phyloP scores from a whole-genome alignment of 805 yeast species.

The Spathaspora passalidarum region DNA sequence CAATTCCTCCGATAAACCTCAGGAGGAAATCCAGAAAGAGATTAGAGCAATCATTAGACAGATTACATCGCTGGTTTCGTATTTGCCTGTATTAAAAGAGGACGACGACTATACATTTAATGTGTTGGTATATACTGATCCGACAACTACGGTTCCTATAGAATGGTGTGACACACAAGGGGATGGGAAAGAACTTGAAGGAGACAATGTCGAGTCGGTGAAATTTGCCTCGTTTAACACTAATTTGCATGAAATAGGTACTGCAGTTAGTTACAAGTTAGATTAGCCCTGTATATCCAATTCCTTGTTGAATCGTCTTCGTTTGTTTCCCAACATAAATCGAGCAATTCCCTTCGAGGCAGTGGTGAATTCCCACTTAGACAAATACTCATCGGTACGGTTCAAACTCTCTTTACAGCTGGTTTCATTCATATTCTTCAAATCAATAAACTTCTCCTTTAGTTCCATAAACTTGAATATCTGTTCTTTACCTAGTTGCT shows the following conservation, averaged over 20 bases:
- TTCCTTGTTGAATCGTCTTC: conserved; percentile 45
- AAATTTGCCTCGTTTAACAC: conserved; percentile 69
- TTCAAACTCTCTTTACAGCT: conserved; percentile 20
- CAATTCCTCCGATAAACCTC: conserved; percentile 22
- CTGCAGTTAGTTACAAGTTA: conserved; percentile 60
- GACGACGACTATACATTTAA: conserved; percentile 70
- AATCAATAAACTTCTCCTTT: conserved; percentile 40
- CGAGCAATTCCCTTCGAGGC: conserved; percentile 42
- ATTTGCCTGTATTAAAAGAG: conserved; percentile 67
- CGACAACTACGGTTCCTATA: conserved; percentile 60
- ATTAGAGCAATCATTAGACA: conserved; percentile 87
- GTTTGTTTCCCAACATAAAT: conserved; percentile 51
- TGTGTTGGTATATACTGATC: conserved; percentile 79
- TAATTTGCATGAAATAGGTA: conserved; percentile 64
- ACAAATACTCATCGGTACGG: conserved; percentile 46
- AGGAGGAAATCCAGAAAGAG: conserved; percentile 59
- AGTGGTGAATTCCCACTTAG: conserved; percentile 41
- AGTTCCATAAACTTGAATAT: conserved; percentile 46
- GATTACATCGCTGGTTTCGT: conserved; percentile 82
- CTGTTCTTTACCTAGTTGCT: conserved; percentile 41
- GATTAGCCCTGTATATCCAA: conserved; percentile 14
- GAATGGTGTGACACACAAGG: conserved; percentile 79
- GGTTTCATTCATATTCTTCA: conserved; percentile 29
- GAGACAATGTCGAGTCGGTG: conserved; percentile 59
- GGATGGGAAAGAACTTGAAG: conserved; percentile 53